Conservation (phyloP, 768 basidiomycete species). For the Rhodotorula graminis region DNA sequence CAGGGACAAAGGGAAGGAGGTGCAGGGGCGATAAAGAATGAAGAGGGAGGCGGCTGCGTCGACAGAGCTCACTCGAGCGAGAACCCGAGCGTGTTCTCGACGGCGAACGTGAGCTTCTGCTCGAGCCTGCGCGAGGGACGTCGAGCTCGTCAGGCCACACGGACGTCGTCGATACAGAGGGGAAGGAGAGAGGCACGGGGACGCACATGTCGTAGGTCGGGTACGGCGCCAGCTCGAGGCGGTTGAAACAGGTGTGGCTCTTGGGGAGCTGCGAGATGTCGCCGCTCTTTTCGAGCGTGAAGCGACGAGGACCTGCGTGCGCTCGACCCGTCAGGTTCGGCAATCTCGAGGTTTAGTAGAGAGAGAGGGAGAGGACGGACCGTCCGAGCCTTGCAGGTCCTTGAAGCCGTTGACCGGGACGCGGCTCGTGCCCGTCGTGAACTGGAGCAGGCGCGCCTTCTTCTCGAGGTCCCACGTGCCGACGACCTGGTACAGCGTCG, state of each 20-base stretch:
- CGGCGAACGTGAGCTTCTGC: conserved; percentile 75
- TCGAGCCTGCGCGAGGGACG: conserved; percentile 54
- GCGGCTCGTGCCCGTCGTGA: conserved; percentile 58
- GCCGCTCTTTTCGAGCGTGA: conserved; percentile 98
- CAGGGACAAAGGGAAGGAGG: too few relatives aligned
- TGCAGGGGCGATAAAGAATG: too few relatives aligned
- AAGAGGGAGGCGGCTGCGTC: too few relatives aligned
- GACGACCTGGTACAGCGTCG: conserved; percentile 49
- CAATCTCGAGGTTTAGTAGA: too few relatives aligned
- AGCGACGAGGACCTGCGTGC: conserved; percentile 62
- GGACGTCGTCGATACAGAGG: too few relatives aligned
- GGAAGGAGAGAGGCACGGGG: too few relatives aligned
- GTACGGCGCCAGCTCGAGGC: conserved; percentile 92
- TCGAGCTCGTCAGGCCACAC: too few relatives aligned
- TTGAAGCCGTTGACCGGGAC: conserved; percentile 99
- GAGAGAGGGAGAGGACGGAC: conserved; percentile 46
- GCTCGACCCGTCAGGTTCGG: neutral
- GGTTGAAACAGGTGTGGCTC: conserved; percentile 95
- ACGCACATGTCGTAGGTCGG: conserved; percentile 56
- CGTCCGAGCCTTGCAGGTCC: conserved; percentile 95
- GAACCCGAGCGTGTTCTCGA: conserved; percentile 55
- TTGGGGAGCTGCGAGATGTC: conserved; percentile 77
- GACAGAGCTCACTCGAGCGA: neutral
- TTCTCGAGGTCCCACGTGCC: conserved; percentile 94
- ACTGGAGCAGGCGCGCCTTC: conserved; percentile 90